Base-by-base conservation (phyloP, 768 basidiomycete species). In the Calocera viscosa region DNA sequence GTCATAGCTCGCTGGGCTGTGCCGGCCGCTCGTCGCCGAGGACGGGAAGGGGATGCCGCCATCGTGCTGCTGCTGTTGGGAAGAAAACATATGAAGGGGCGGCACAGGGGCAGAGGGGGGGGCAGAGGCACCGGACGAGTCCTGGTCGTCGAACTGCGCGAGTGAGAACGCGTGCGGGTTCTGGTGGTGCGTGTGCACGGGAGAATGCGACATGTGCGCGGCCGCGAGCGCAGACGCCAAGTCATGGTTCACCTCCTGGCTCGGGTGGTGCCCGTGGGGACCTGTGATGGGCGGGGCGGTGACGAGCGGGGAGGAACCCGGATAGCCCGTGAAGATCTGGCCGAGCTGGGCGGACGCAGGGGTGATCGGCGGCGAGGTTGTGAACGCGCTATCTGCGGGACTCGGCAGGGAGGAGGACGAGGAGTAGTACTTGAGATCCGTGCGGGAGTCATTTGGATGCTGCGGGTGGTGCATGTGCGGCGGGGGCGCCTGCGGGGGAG, bases 271-370 rank as follows among this genome's bases (percentile, higher is more conserved):
- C 24, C n/a, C n/a, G n/a, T n/a, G n/a, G n/a, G 53, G 53, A 30
- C 14, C 53, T 5, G 53, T 60, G 53, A 60, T 60, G 30, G 53
- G 53, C 30, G 53, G 53, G 22, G 53, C 53, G 53, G 53, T 60
- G 24, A 60, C 53, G 24, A 60, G 53, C 11, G 53, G 53, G 26
- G 53, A 60, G 24, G 53, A 60, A 30, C 30, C 26, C 16, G 53
- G 53, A 19, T 60, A 60, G 24, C 26, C 30, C 10, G 53, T 26
- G 53, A 60, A 60, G 53, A 60, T 60, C 53, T 60, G 53, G 30
- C 53, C 53, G 24, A 60, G 24, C 53, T 60, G 53, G 30, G 53
- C 53, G 22, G 53, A 60, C 30, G 53, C 53, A 10, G 53, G 53
- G 7, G 53, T 60, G 24, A 60, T 60, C 2, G 53, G 53, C 24